These are phyloP conservation scores for Pterocarpus santalinus DNA, from an alignment of 306 rosid genomes.

Conservation along the genomic window DNA sequence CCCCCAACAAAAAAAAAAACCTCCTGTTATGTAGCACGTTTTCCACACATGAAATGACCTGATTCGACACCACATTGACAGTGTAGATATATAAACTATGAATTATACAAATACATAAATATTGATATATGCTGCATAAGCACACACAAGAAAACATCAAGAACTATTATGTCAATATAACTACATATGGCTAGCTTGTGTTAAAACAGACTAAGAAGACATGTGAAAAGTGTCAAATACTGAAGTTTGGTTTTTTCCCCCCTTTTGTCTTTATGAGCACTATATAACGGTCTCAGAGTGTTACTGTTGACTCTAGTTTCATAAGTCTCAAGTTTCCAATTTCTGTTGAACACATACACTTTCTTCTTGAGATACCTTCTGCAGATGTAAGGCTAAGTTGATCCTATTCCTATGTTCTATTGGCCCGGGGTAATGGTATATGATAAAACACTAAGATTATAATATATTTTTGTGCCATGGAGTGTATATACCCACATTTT, in stretches of 20 bases:
- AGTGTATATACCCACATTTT: neutral
- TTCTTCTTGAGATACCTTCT: neutral
- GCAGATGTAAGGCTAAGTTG: neutral
- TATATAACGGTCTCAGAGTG: neutral
- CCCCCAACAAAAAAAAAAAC: no score
- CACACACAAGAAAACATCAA: no score
- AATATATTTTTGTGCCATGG: constrained; percentile 5
- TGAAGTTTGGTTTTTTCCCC: neutral
- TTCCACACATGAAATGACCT: no score
- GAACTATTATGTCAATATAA: no score
- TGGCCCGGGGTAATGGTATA: neutral
- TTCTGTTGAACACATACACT: neutral
- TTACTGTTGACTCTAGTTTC: no score
- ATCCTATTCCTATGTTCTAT: neutral
- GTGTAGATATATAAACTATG: no score
- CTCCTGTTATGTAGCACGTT: no score
- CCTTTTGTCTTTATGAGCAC: neutral
- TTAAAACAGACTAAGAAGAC: no score
- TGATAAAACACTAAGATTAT: neutral
- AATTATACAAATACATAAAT: no score
- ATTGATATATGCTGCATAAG: no score
- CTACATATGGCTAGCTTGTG: no score
- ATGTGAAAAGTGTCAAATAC: neutral
- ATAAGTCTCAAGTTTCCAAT: neutral
- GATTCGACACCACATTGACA: neutral